phyloP scores from a whole-genome alignment of 2,329 filamentous ascomycete genomes.

The Curvularia sp. region DNA sequence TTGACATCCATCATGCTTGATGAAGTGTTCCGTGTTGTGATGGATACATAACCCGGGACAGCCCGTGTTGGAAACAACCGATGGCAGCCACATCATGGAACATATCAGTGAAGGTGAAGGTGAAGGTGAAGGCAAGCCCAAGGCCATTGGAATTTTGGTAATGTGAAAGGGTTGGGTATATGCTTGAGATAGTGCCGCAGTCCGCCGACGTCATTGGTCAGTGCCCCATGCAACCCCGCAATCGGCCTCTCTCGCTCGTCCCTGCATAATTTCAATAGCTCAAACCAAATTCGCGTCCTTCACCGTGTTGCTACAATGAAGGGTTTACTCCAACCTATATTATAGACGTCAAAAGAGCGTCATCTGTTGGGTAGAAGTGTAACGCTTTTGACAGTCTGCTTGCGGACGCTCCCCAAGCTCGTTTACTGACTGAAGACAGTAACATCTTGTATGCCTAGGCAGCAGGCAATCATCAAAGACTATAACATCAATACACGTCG shows the following conservation, averaged over 20 bases:
- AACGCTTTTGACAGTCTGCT: not conserved
- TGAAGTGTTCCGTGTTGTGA: not conserved
- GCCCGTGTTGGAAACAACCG: too few species aligned
- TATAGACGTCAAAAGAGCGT: not conserved
- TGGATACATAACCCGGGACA: not conserved
- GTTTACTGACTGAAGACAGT: not conserved
- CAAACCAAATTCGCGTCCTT: constrained; percentile 7
- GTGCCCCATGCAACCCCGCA: constrained; percentile 8
- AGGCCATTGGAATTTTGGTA: not conserved
- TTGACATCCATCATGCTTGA: constrained; percentile 13
- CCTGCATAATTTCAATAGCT: constrained; percentile 17
- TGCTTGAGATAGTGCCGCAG: not conserved
- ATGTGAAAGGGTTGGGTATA: not conserved
- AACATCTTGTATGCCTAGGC: not conserved
- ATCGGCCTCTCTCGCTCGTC: constrained; percentile 2
- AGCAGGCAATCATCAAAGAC: not conserved
- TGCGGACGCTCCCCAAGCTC: not conserved
- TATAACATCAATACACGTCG: not conserved
- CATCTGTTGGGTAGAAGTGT: too few species aligned
- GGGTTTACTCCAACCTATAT: not conserved
- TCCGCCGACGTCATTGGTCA: constrained; percentile 14
- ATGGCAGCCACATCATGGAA: too few species aligned
- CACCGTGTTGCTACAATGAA: not conserved
- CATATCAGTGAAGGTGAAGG: not conserved
- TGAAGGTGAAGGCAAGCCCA: not conserved